Conservation (phyloP, 257 asterid species). For the Henckelia pumila region DNA sequence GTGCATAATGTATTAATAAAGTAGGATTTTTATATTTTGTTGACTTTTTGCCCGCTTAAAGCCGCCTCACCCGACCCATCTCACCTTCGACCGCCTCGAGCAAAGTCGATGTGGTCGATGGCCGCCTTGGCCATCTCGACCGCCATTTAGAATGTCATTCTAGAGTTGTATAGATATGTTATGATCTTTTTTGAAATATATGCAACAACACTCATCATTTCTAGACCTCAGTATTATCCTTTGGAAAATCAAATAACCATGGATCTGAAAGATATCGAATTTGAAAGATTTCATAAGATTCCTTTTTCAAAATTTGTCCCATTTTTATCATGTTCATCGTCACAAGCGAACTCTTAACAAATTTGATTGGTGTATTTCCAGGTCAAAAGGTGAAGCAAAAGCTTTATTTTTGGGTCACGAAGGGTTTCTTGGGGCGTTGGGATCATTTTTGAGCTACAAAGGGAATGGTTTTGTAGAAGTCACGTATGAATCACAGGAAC, state of each 20-base stretch:
- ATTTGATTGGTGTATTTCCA: constrained; percentile 25
- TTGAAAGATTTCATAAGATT: not conserved
- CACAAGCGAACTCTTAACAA: not conserved
- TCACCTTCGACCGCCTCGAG: too few species aligned
- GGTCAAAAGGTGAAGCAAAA: constrained; percentile 92
- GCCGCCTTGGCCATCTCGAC: too few species aligned
- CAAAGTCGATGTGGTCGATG: too few species aligned
- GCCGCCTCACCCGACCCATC: too few species aligned
- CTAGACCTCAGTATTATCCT: not conserved
- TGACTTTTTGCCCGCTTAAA: too few species aligned
- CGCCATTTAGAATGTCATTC: constrained; percentile 6
- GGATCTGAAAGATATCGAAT: not conserved
- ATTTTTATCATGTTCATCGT: not conserved
- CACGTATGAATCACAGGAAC: constrained; percentile 30
- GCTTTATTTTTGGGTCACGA: constrained; percentile 82
- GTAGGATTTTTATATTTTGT: too few species aligned
- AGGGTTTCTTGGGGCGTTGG: constrained; percentile 87
- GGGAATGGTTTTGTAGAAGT: constrained; percentile 39
- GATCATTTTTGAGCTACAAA: constrained; percentile 62
- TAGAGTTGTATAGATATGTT: not conserved
- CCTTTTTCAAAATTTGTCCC: not conserved
- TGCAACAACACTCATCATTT: not conserved
- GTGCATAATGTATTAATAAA: too few species aligned
- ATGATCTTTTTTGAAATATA: not conserved
- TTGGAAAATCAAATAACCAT: not conserved